These are phyloP conservation scores for Saccharomyces hybrid DNA, from an alignment of 1,139 yeast genomes.

Conservation along the genomic window DNA sequence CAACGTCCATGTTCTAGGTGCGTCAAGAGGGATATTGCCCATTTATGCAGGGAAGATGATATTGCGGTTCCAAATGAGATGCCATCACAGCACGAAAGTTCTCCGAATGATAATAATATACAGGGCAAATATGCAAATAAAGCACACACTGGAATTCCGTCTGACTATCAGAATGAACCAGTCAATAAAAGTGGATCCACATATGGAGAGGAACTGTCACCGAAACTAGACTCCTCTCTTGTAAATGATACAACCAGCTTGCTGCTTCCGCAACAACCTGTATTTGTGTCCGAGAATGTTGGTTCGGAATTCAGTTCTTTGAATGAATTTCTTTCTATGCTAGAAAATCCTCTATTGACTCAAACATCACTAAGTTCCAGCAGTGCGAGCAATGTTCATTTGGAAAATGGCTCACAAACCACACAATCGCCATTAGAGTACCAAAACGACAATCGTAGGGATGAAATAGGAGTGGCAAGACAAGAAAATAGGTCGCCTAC, in stretches of 20 bases:
- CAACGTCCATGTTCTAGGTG: slow-evolving; percentile 84
- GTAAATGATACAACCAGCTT: slow-evolving; percentile 3
- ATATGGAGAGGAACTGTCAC: not conserved
- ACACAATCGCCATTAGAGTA: slow-evolving; percentile 3
- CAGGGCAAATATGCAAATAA: not conserved
- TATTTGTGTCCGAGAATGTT: slow-evolving; percentile 84
- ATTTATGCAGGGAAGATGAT: slow-evolving; percentile 72
- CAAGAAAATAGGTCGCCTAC: slow-evolving; percentile 11
- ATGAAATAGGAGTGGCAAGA: slow-evolving; percentile 3
- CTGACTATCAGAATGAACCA: not conserved
- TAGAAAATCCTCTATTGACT: slow-evolving; percentile 63
- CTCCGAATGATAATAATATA: not conserved
- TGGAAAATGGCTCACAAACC: slow-evolving; percentile 1
- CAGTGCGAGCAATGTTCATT: not conserved
- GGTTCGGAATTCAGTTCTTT: slow-evolving; percentile 89
- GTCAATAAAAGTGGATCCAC: not conserved
- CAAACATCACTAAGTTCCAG: slow-evolving; percentile 4
- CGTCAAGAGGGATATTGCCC: slow-evolving; percentile 81
- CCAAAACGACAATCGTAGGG: slow-evolving; percentile 9
- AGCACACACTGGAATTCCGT: not conserved
- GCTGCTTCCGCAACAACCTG: slow-evolving; percentile 48
- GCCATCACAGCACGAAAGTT: not conserved
- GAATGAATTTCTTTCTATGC: slow-evolving; percentile 83
- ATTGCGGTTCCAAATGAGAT: not conserved
- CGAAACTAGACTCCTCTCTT: not conserved